Base-by-base conservation (phyloP, 2,329 filamentous ascomycete genomes). In the Dothidotthia symphoricarpi region DNA sequence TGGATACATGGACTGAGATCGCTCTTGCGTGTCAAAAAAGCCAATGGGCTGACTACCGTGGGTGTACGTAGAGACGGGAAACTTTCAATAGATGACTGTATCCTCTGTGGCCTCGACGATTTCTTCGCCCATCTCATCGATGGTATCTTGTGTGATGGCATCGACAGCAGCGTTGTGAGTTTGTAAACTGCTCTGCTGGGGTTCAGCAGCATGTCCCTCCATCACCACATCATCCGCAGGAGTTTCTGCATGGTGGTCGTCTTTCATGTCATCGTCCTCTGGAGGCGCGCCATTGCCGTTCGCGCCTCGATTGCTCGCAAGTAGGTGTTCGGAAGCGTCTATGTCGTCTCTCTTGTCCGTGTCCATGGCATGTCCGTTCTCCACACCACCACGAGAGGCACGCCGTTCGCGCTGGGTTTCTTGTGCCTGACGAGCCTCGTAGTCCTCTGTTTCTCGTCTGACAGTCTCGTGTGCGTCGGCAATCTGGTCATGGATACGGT, bases 101-200 rank as follows among this genome's bases (percentile, higher is more conserved):
- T 95, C 89, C 70, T 96, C 89, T 43, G 88, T 87, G 37, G 85
- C 86, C 36, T 57, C 86, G 36, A 93, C 82, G 50, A 94, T 76
- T 39, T 91, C 83, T 57, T 90, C 86, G 36, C 81, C 85, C 34
- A 78, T 76, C 46, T 88, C 82, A 56, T 90, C 85, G 76, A 52
- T 77, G 61, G 41, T 73, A 28, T 74, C 57, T 58, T 69, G 70
- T 57, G 67, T 62, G 45, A 58, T 51, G 47, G 68, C 65, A 37
- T 59, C 59, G 36, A 44, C 42, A 16, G 39, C 39, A 16, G 41
- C 31, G 67, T 73, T 39, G 42, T 53, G 49, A 40, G 47, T 50
- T 34, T 50, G 39, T 33, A 24, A 29, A 25, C 25, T 41, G 24
- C 24, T 42, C 22, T 55, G 45, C 28, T 61, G 52, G 30, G 54